Evolutionary conservation across 106 monocot genomes (phyloP).

Genomic region (Dioscorea alata): DNA sequence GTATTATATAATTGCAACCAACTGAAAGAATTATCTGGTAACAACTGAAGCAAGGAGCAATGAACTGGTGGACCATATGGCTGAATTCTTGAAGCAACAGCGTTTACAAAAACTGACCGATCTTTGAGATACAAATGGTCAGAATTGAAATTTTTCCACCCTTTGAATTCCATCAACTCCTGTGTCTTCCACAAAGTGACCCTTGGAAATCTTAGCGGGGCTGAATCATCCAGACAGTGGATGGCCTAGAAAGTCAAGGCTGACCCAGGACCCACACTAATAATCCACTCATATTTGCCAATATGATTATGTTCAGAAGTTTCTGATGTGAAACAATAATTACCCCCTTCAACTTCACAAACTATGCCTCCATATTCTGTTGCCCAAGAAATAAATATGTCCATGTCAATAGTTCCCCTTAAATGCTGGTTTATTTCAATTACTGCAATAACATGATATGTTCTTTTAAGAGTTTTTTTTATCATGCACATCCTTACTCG

Average conservation of each 20-base stretch:
- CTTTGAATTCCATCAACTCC: constrained; percentile 21
- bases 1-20: constrained; percentile 47
- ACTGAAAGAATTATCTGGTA: constrained; percentile 44
- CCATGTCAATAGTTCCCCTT: constrained; percentile 48
- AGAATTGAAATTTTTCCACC: constrained; percentile 3
- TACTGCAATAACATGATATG: constrained; percentile 75
- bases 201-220: constrained; percentile 75
- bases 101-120: constrained; percentile 47
- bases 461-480: constrained; percentile 21
- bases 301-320: constrained; percentile 28
- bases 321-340: constrained; percentile 21
- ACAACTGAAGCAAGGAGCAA: constrained; percentile 79
- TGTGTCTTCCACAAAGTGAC: constrained; percentile 76
- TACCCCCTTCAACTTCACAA: constrained; percentile 26
- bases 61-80: constrained; percentile 49
- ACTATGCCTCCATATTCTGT: constrained; percentile 39
- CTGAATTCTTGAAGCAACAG: constrained; percentile 43
- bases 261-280: constrained; percentile 53
- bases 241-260: constrained; percentile 70
- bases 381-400: constrained; percentile 74
- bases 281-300: constrained; percentile 82
- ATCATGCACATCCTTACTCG: constrained; percentile 32
- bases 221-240: constrained; percentile 79
- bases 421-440: constrained; percentile 74
- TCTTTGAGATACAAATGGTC: constrained; percentile 9